Conservation (phyloP, 441 rosid species). For the Codiaeum variegatum region DNA sequence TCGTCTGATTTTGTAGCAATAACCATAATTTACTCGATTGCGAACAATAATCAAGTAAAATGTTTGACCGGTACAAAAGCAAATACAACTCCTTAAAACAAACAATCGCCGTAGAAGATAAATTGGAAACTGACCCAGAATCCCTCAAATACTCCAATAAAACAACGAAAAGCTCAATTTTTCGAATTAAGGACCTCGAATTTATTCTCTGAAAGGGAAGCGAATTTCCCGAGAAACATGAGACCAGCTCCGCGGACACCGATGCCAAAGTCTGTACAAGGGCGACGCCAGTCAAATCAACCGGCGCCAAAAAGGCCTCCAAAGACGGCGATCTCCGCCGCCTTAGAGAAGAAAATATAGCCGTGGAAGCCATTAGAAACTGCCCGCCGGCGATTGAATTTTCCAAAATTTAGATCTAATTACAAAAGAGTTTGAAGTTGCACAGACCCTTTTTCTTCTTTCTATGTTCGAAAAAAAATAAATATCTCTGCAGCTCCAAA, state of each 20-base stretch:
- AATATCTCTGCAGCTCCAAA: slow-evolving; percentile 21
- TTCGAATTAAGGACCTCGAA: slow-evolving; percentile 68
- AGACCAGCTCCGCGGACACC: slow-evolving; percentile 54
- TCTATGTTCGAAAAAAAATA: not conserved
- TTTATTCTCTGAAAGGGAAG: slow-evolving; percentile 62
- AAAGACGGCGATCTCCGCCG: slow-evolving; percentile 70
- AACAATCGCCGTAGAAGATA: slow-evolving; percentile 46
- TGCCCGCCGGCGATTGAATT: not conserved
- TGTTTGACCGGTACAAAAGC: slow-evolving; percentile 71
- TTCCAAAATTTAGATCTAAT: not conserved
- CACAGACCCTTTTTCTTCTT: slow-evolving; percentile 1
- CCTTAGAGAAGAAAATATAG: slow-evolving; percentile 75
- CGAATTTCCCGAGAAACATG: slow-evolving; percentile 34
- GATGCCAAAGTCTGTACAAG: slow-evolving; percentile 65
- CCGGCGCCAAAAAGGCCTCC: slow-evolving; percentile 80
- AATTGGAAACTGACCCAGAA: slow-evolving; percentile 30
- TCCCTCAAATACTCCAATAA: slow-evolving; percentile 61
- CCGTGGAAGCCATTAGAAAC: slow-evolving; percentile 65
- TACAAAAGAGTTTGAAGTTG: slow-evolving; percentile 10
- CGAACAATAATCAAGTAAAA: slow-evolving; percentile 66
- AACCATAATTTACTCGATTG: slow-evolving; percentile 88
- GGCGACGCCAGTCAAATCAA: slow-evolving; percentile 62
- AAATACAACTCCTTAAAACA: slow-evolving; percentile 83
- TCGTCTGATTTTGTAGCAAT: slow-evolving; percentile 69
- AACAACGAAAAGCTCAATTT: slow-evolving; percentile 56